These are phyloP conservation scores for Geum urbanum DNA, from an alignment of 306 rosid species.

Conservation along the genomic window DNA sequence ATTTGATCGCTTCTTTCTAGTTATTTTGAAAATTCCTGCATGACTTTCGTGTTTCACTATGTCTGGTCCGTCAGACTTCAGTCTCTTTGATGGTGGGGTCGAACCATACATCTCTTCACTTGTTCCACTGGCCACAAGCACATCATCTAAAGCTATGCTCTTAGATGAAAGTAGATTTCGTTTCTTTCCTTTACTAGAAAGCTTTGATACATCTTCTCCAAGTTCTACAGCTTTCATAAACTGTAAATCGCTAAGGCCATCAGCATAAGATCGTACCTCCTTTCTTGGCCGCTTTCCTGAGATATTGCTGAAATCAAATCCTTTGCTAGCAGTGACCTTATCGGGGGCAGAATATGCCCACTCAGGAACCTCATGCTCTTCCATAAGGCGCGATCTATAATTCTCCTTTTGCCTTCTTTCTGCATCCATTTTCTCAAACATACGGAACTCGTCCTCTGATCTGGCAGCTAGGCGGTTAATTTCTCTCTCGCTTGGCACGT, in stretches of 20 bases:
- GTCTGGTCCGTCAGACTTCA: conserved; percentile 46
- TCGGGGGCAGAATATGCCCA: conserved; percentile 79
- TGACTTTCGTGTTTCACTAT: conserved; percentile 43
- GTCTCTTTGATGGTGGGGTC: conserved; percentile 53
- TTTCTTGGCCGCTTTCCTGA: conserved; percentile 84
- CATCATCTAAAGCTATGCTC: conserved; percentile 38
- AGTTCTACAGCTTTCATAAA: conserved; percentile 96
- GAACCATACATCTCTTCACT: conserved; percentile 51
- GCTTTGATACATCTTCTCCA: conserved; percentile 63
- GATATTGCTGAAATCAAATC: conserved; percentile 29
- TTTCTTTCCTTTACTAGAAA: conserved; percentile 52
- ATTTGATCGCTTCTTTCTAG: conserved; percentile 81
- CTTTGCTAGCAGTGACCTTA: conserved; percentile 49
- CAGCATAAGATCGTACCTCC: conserved; percentile 72
- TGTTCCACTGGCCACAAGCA: conserved; percentile 34
- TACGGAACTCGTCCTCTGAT: conserved; percentile 90
- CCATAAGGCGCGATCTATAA: conserved; percentile 89
- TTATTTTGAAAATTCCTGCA: conserved; percentile 68
- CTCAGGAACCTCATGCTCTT: conserved; percentile 95
- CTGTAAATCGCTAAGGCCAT: conserved; percentile 77
- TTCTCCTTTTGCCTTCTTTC: conserved; percentile 95
- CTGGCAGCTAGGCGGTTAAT: conserved; percentile 98
- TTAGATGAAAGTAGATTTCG: conserved; percentile 46
- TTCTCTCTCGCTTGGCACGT: conserved; percentile 98
- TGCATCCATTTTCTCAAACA: conserved; percentile 97